phyloP scores from a whole-genome alignment of 2,329 filamentous ascomycete genomes.

The Podosphaera aphanis region DNA sequence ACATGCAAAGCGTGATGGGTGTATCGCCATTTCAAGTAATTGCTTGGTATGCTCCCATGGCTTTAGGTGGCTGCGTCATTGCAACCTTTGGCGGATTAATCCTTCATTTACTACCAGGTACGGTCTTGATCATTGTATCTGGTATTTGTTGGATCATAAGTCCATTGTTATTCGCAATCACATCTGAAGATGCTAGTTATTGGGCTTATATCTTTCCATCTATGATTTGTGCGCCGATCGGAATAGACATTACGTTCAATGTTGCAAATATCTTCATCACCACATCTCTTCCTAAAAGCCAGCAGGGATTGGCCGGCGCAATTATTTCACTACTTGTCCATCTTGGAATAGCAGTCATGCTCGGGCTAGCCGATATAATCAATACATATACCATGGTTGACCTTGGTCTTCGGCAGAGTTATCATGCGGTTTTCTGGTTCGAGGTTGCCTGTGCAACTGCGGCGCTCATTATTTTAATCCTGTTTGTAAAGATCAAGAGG shows the following conservation, averaged over 20 bases:
- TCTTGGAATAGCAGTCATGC: conserved; percentile 46
- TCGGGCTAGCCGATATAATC: conserved; percentile 46
- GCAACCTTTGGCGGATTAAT: conserved; percentile 31
- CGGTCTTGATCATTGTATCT: conserved; percentile 27
- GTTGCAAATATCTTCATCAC: conserved; percentile 59
- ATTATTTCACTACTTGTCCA: conserved; percentile 49
- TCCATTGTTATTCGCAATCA: conserved; percentile 29
- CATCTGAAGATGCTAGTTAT: conserved; percentile 19
- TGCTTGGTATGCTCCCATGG: conserved; percentile 41
- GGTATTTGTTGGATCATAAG: conserved; percentile 27
- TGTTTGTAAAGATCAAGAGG: conserved; percentile 27
- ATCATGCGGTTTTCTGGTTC: conserved; percentile 44
- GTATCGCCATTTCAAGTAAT: conserved; percentile 30
- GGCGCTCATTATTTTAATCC: conserved; percentile 25
- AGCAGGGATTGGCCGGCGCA: conserved; percentile 49
- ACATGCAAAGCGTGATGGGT: conserved; percentile 31
- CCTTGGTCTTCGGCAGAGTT: conserved; percentile 26
- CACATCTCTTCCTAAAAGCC: conserved; percentile 38
- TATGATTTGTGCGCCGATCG: conserved; percentile 45
- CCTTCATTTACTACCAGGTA: conserved; percentile 30
- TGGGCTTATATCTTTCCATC: conserved; percentile 55
- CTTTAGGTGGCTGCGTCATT: conserved; percentile 45
- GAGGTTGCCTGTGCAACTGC: conserved; percentile 30
- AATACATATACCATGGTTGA: conserved; percentile 19
- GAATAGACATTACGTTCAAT: conserved; percentile 54